phyloP scores from a whole-genome alignment of 176 grass and related monocot genomes.

The Carex littledalei region DNA sequence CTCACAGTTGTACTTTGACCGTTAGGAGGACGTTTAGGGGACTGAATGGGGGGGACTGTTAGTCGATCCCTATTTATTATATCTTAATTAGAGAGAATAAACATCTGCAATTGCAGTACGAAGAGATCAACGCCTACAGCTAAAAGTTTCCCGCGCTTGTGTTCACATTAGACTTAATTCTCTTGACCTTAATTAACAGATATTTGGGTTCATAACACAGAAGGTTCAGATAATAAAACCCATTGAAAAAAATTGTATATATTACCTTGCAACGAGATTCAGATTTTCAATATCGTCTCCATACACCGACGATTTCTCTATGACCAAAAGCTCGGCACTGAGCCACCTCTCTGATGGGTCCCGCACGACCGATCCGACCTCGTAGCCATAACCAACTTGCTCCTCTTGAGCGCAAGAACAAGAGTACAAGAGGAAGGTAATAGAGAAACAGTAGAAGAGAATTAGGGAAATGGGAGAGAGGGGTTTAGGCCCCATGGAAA shows the following conservation, averaged over 20 bases:
- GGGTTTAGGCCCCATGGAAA: neutral
- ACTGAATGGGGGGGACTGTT: no score
- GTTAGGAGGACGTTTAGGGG: no score
- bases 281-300: conserved; percentile 19
- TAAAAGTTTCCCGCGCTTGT: neutral
- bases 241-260: neutral
- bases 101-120: no score
- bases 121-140: no score
- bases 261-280: conserved; percentile 26
- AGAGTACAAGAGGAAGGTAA: conserved; percentile 4
- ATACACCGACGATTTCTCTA: conserved; percentile 15
- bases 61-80: no score
- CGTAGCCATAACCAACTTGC: conserved; percentile 6
- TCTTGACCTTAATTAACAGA: neutral
- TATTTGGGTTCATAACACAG: neutral
- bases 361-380: neutral
- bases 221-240: neutral
- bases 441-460: conserved; percentile 17
- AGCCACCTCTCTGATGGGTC: conserved; percentile 17
- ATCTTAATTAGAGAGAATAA: no score
- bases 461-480: neutral
- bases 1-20: no score
- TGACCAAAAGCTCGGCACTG: neutral
- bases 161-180: no score
- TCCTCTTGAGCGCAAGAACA: conserved; percentile 19